Base-by-base conservation (phyloP, 2,329 filamentous ascomycete genomes). In the Aspergillus phoenicis region DNA sequence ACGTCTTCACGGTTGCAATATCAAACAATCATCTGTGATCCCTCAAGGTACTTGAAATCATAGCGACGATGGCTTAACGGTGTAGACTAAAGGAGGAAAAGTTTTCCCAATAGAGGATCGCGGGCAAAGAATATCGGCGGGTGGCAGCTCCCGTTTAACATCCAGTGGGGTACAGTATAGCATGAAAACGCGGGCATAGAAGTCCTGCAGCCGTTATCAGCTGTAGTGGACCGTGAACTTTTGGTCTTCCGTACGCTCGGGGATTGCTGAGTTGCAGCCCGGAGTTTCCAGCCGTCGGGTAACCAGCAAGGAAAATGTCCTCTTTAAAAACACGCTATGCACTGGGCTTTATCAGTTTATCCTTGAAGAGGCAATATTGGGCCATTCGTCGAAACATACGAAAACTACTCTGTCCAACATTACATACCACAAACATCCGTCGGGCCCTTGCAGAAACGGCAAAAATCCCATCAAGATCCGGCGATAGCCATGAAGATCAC, bases 381-480 rank as follows among this genome's bases (percentile, higher is more conserved):
- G 24, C 26, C 8, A 49, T 39, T 54, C 38, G 20, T 26, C 13
- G 7, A 45, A 26, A 47, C 26, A 56, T 28, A 59, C 58, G 56
- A 54, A 54, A 52, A 53, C 57, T 61, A 60, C 65, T 45, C 57
- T 61, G 63, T 68, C 59, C 57, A 58, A 63, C 62, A 57, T 45
- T 17, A 51, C 56, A 64, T 60, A 60, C 59, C 52, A 52, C 59
- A 60, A 56, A 51, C 47, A 62, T 62, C 63, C 64, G 61, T 62
- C 67, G 67, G 66, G 61, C 62, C 63, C 64, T 67, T 69, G 67
- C 67, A 69, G 67, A 22, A 56, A 30, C 13, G 41, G 13, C 57
- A 38, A 57, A 56, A 59, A 57, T 56, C 13, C 47, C 55, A 63
- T 61, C 52, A 60, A 56, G 55, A 59, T 63, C 33, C 49, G 49